These are phyloP conservation scores for Russula dissimulans DNA, from an alignment of 768 basidiomycete species.

Conservation along the genomic window DNA sequence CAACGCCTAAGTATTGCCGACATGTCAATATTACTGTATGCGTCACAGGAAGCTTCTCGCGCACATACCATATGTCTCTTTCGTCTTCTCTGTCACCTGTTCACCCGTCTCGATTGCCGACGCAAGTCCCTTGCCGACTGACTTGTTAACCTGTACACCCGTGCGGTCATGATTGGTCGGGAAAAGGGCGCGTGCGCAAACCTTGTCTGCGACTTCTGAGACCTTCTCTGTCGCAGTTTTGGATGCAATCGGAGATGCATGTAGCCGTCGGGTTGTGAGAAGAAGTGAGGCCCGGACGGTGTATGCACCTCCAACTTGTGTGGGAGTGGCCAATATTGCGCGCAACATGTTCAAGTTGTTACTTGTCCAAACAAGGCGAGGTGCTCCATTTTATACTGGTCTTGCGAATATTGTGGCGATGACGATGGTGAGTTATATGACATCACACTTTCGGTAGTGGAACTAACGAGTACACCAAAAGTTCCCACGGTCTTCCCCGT, in stretches of 20 bases:
- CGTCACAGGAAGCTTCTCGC: too few species aligned
- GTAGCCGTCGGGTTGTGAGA: neutral
- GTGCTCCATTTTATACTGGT: neutral
- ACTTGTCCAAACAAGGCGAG: neutral
- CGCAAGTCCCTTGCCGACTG: conserved; percentile 10
- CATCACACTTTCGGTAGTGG: neutral
- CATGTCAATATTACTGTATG: neutral
- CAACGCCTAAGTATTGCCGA: neutral
- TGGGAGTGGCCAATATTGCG: neutral
- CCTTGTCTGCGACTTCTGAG: conserved; percentile 16
- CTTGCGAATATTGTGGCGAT: neutral
- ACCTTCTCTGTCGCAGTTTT: conserved; percentile 14
- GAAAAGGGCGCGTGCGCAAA: neutral
- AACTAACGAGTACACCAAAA: too few species aligned
- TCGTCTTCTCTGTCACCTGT: conserved; percentile 16
- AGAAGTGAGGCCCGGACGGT: neutral
- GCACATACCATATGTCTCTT: conserved; percentile 3
- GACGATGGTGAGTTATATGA: neutral
- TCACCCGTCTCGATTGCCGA: conserved; percentile 17
- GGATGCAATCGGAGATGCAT: neutral
- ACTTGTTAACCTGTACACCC: conserved; percentile 15
- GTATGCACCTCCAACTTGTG: neutral
- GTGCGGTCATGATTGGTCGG: neutral
- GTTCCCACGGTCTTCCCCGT: too few species aligned
- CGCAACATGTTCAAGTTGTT: conserved; percentile 4